phyloP scores from a whole-genome alignment of 768 basidiomycete species.

The Lentinula guzmanii region DNA sequence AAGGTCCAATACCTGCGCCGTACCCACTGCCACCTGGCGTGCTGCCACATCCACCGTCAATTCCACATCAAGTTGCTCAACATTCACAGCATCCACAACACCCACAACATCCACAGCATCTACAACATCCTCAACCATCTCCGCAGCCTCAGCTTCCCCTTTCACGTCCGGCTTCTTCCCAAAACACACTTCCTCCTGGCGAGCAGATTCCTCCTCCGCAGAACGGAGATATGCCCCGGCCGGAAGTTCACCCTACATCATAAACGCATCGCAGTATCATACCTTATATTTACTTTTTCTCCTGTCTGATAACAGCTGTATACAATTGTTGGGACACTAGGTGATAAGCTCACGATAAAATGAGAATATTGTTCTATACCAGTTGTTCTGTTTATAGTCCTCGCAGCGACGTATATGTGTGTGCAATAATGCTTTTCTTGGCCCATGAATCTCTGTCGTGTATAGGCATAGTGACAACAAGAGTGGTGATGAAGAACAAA shows the following conservation, averaged over 20 bases:
- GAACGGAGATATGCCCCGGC: constrained; percentile 40
- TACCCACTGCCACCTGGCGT: constrained; percentile 40
- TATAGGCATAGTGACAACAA: background rate
- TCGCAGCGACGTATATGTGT: background rate
- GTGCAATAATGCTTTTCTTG: background rate
- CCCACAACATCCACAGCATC: constrained; percentile 20
- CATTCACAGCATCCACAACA: constrained; percentile 16
- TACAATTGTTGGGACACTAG: constrained; percentile 8
- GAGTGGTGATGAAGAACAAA: constrained; percentile 1
- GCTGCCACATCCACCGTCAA: constrained; percentile 36
- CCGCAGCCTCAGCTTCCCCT: constrained; percentile 27
- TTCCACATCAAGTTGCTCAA: constrained; percentile 15
- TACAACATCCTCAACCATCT: constrained; percentile 16
- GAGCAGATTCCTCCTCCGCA: constrained; percentile 27
- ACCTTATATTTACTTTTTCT: constrained; percentile 1
- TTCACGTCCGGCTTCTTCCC: constrained; percentile 59
- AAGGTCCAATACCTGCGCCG: constrained; percentile 37
- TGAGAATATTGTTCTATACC: background rate
- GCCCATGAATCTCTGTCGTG: background rate
- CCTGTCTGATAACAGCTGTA: constrained; percentile 6
- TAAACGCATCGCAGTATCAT: constrained; percentile 8
- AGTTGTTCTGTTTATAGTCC: background rate
- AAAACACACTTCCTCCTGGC: constrained; percentile 46
- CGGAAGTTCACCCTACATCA: constrained; percentile 36
- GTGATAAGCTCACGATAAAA: background rate